Evolutionary conservation across 1,139 yeast species (phyloP).

Genomic region (Hyphopichia burtonii): DNA sequence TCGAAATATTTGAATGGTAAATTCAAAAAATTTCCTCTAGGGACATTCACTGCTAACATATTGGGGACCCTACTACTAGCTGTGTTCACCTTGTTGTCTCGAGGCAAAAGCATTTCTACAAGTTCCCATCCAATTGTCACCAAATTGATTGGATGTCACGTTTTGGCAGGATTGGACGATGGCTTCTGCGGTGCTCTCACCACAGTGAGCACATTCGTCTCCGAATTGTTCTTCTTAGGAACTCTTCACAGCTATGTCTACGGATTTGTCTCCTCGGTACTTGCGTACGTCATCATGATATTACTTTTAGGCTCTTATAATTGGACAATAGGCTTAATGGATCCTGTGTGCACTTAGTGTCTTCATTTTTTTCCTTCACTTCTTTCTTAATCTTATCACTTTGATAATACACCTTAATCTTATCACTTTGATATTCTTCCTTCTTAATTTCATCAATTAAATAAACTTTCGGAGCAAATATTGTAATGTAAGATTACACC

Average conservation of each 20-base stretch:
- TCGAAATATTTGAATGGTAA: constrained; percentile 49
- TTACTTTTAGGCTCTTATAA: constrained; percentile 54
- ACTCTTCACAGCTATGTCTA: constrained; percentile 36
- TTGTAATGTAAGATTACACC: no score
- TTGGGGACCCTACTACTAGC: constrained; percentile 59
- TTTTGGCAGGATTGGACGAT: constrained; percentile 55
- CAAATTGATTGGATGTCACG: constrained; percentile 43
- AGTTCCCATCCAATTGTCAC: constrained; percentile 26
- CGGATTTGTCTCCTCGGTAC: constrained; percentile 33
- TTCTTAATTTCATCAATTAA: no score
- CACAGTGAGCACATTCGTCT: constrained; percentile 75
- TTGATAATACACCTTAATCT: no score
- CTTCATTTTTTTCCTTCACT: no score
- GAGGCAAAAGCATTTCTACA: constrained; percentile 34
- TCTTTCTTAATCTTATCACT: no score
- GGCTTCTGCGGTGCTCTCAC: constrained; percentile 81
- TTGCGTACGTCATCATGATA: constrained; percentile 40
- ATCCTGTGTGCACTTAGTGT: constrained; percentile 19
- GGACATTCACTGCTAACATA: constrained; percentile 73
- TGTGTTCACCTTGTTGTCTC: constrained; percentile 47
- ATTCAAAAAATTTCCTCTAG: constrained; percentile 54
- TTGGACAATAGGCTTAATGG: constrained; percentile 46
- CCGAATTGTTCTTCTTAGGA: constrained; percentile 53
- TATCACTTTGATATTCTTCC: no score
- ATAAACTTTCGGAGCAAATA: no score